Evolutionary conservation across 2,329 filamentous ascomycete species (phyloP), one percentile per base, ranked within the genome.

Genomic region (Venturia nashicola): DNA sequence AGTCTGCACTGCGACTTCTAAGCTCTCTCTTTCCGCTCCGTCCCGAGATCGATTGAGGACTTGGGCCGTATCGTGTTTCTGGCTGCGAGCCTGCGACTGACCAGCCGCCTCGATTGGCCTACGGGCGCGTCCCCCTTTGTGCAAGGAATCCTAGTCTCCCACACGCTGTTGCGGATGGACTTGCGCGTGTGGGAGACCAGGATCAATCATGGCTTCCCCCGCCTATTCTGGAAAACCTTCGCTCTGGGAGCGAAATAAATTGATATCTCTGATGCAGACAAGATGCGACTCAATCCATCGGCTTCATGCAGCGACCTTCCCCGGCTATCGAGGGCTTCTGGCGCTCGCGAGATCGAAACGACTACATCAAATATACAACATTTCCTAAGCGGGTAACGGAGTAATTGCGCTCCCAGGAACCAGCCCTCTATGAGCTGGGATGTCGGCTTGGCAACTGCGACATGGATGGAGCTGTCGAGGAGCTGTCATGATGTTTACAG

Each of bases 281-380:
- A 34, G 36, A 60, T 36, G 59, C 42, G 59, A 42, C 59, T 27
- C 23, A 44, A 34, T 62, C 61, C 51, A 57, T 57, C 32, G 27
- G 32, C 32, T 6, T 23, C 36, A 60, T 44, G 59, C 59, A 60
- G 42, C 61, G 34, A 8, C 36, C 36, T 34, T 62, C 34, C 43
- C 27, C 46, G 36, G 40, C n/a, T 5, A 16, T 27, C 36, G 27
- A 43, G 27, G 36, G 27, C 36, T 43, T 61, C 42, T 34, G 18
- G 18, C 34, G 43, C 39, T 34, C 42, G 27, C 59, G 18, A 40
- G 20, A 34, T 57, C 61, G 46, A 63, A 63, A 55, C 61, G 48
- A 48, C 61, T 34, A 63, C 51, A 43, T 63, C 61, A 63, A 57
- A 55, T 63, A 63, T 59, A 63, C 34, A 59, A 43, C 16, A 59